Conservation (phyloP, 805 yeast genomes). For the Starmerella stigmatis region DNA sequence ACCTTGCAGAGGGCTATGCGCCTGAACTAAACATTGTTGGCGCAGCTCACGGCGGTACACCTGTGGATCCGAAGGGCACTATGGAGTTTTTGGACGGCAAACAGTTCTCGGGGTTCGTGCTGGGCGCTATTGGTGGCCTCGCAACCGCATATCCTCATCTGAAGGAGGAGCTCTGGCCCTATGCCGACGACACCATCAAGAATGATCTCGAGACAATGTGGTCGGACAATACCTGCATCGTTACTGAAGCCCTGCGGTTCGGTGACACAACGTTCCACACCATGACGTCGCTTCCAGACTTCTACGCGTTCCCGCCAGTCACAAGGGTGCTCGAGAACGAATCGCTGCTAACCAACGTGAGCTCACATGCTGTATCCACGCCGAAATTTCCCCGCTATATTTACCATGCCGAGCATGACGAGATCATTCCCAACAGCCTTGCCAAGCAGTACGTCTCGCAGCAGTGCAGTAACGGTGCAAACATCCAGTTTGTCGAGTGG, state of each 20-base stretch:
- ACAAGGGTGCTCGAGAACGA: not conserved
- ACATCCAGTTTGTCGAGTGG: constrained; percentile 8
- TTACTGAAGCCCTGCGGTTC: constrained; percentile 1
- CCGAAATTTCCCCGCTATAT: constrained; percentile 23
- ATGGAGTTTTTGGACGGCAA: constrained; percentile 14
- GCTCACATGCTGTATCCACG: constrained; percentile 10
- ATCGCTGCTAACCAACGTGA: not conserved
- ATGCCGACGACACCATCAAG: constrained; percentile 6
- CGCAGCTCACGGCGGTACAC: constrained; percentile 19
- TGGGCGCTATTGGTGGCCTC: constrained; percentile 25
- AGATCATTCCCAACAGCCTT: constrained; percentile 18
- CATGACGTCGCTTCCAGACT: not conserved
- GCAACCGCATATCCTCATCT: constrained; percentile 21
- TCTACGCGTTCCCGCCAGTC: not conserved
- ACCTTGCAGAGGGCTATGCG: constrained; percentile 24
- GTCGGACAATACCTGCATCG: not conserved
- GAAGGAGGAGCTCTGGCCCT: constrained; percentile 7
- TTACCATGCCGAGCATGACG: constrained; percentile 23
- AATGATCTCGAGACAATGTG: not conserved
- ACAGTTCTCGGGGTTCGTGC: constrained; percentile 23
- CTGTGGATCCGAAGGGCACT: constrained; percentile 17
- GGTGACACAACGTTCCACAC: constrained; percentile 8
- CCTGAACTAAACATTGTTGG: constrained; percentile 26
- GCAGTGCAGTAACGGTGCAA: constrained; percentile 11
- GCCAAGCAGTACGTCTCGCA: constrained; percentile 14